Evolutionary conservation across 345 rosid species (phyloP).

Genomic region (Camelina hispida): DNA sequence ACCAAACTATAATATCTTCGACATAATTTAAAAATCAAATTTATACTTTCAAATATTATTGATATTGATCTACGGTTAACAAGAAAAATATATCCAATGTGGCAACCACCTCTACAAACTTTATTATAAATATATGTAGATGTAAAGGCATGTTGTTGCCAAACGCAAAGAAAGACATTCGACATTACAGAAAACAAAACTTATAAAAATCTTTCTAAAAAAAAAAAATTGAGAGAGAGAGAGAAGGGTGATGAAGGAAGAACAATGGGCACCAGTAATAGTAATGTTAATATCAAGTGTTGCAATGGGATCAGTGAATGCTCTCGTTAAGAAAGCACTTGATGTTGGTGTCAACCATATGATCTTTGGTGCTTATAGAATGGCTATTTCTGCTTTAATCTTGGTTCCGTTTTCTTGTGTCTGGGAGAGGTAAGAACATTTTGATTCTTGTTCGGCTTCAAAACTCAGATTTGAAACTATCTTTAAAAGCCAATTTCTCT

Average conservation of each 20-base stretch:
- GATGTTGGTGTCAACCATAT: conserved; percentile 59
- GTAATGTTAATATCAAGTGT: conserved; percentile 55
- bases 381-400: conserved; percentile 54
- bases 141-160: conserved; percentile 29
- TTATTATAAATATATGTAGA: conserved; percentile 36
- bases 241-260: conserved; percentile 24
- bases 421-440: conserved; percentile 54
- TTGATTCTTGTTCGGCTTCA: neutral
- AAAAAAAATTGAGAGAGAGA: neutral
- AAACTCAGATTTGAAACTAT: neutral
- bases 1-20: conserved; percentile 7
- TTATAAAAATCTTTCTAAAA: neutral
- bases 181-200: conserved; percentile 28
- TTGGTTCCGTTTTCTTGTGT: conserved; percentile 59
- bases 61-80: neutral
- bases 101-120: conserved; percentile 15
- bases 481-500: neutral
- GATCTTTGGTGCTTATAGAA: conserved; percentile 62
- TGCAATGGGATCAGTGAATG: conserved; percentile 59
- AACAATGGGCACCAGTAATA: conserved; percentile 55
- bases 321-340: conserved; percentile 63
- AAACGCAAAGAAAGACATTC: conserved; percentile 39
- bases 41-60: neutral
- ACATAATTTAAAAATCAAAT: conserved; percentile 8
- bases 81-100: conserved; percentile 10